Base-by-base conservation (phyloP, 2,329 filamentous ascomycete species). In the Aspergillus fumigatiaffinis region DNA sequence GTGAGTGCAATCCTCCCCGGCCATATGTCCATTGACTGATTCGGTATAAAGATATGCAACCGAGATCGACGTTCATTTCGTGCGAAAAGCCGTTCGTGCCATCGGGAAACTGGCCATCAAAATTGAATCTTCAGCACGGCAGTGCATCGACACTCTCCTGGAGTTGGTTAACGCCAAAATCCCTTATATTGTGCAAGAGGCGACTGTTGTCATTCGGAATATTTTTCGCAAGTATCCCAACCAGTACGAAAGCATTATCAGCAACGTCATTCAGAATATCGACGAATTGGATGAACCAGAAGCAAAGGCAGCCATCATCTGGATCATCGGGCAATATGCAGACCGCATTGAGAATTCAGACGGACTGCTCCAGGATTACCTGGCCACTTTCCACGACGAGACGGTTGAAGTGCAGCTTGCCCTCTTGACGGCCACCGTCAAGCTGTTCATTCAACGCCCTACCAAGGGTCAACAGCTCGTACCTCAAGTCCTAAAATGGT, bases 201-300 rank as follows among this genome's bases (percentile, higher is more conserved):
- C 94, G 17, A 99, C 94, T 0, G 94, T 99, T 4, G 94, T 99
- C 26, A 99, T 99, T 71, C 89, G 92, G 64, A 99, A 99, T 74
- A 99, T 99, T 69, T 99, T 99, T 83, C 88, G 94, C 66, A 97
- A 97, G 77, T 99, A 99, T 69, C 94, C 94, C 8, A 97, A 99
- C 72, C 91, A 97, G 73, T 99, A 99, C 76, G 94, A 99, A 76
- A 93, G 90, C 60, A 97, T 99, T 73, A 99, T 99, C 69, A 88
- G 90, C 52, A 95, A 92, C 1, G 82, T 99, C 0, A 97, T 95
- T 76, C 92, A 97, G 72, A 93, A 99, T 68, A 85, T 99, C 25
- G 94, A 99, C 75, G 96, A 92, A 3, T 80, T 99, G 51, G 94
- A 99, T 73, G 94, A 99, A 73, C 93, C 94, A 2, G 94, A 99